phyloP scores from a whole-genome alignment of 108 stramenopile species.

The Fistulifera pelliculosa region DNA sequence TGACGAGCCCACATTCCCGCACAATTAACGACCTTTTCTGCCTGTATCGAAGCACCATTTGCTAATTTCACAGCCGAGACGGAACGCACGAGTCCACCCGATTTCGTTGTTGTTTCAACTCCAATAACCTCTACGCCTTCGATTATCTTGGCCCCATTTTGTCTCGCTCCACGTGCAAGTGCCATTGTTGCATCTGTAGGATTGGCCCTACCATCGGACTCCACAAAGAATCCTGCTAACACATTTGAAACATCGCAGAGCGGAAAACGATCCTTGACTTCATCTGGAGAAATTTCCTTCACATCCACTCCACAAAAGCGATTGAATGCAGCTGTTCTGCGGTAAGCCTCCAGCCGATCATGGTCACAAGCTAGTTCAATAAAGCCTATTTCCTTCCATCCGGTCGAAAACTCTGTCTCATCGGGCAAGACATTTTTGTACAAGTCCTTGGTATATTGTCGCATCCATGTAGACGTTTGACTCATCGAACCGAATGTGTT shows the following conservation, averaged over 20 bases:
- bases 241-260: conserved; percentile 37
- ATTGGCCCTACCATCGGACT: conserved; percentile 67
- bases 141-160: conserved; percentile 33
- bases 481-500: conserved; percentile 52
- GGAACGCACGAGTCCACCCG: conserved; percentile 3
- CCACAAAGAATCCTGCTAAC: conserved; percentile 62
- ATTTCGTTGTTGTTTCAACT: conserved; percentile 14
- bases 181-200: conserved; percentile 68
- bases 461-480: conserved; percentile 31
- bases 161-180: conserved; percentile 35
- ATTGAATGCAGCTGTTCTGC: conserved; percentile 65
- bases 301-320: conserved; percentile 61
- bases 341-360: conserved; percentile 53
- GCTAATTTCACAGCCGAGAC: conserved; percentile 37
- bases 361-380: conserved; percentile 58
- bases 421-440: conserved; percentile 42
- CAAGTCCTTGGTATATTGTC: conserved; percentile 51
- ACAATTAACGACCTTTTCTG: conserved; percentile 61
- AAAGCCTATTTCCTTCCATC: conserved; percentile 57
- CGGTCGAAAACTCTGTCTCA: conserved; percentile 57
- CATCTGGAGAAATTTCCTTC: conserved; percentile 36
- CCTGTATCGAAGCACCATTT: conserved; percentile 24
- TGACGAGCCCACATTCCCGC: conserved; percentile 81
- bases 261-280: conserved; percentile 46
- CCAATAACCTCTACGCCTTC: conserved; percentile 25